phyloP scores from a whole-genome alignment of 768 basidiomycete genomes.

The Royoungia palumana region DNA sequence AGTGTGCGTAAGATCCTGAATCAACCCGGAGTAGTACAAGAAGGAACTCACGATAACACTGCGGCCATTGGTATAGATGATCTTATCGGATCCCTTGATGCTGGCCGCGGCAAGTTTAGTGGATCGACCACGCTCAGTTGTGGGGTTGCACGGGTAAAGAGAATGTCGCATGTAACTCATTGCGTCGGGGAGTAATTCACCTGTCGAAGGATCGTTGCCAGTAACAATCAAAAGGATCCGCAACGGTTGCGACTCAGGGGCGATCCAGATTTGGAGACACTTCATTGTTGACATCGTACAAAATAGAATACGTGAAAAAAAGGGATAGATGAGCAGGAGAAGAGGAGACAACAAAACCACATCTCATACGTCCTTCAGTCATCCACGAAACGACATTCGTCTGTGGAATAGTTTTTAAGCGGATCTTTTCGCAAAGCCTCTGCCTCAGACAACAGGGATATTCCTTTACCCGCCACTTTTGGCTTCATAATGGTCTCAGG shows the following conservation, averaged over 20 bases:
- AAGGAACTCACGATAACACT: conserved; percentile 72
- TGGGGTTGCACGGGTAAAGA: conserved; percentile 67
- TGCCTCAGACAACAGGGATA: conserved; percentile 55
- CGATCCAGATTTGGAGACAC: conserved; percentile 12
- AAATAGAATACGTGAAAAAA: not conserved
- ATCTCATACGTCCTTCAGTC: conserved; percentile 16
- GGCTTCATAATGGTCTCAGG: conserved; percentile 68
- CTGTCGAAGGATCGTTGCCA: not conserved
- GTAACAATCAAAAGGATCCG: conserved; percentile 1
- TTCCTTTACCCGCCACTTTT: conserved; percentile 46
- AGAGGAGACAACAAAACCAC: conserved; percentile 1
- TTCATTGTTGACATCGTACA: not conserved
- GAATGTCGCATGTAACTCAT: conserved; percentile 53
- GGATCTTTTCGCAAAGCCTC: conserved; percentile 79
- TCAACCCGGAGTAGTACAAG: not conserved
- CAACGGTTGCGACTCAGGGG: conserved; percentile 18
- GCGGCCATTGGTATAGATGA: conserved; percentile 83
- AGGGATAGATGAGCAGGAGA: conserved; percentile 13
- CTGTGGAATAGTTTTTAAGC: conserved; percentile 65
- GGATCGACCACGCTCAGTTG: conserved; percentile 60
- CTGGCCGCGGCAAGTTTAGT: conserved; percentile 73
- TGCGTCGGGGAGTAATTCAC: not conserved
- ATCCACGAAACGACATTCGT: conserved; percentile 20
- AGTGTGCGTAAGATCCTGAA: not conserved
- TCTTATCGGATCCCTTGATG: conserved; percentile 50